Conservation (phyloP, 805 yeast genomes). For the Wickerhamia fluorescens region DNA sequence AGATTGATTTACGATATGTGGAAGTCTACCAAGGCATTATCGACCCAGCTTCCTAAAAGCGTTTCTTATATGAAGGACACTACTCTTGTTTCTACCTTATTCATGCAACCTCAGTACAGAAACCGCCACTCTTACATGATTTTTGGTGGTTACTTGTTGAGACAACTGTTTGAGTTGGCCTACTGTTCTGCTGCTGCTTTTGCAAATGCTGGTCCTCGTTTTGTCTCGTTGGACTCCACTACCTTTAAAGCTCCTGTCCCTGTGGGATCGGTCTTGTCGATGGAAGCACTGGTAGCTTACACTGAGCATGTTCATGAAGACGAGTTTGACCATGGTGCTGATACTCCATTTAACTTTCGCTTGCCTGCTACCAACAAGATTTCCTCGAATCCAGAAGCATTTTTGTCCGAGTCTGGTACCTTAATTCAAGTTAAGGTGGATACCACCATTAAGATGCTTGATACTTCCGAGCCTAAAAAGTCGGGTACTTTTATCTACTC, state of each 20-base stretch:
- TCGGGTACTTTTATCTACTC: slow-evolving; percentile 88
- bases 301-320: slow-evolving; percentile 66
- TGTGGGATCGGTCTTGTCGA: slow-evolving; percentile 81
- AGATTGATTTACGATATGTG: slow-evolving; percentile 72
- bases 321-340: slow-evolving; percentile 9
- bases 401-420: slow-evolving; percentile 74
- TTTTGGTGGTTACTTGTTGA: slow-evolving; percentile 88
- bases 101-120: slow-evolving; percentile 96
- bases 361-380: slow-evolving; percentile 52
- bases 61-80: slow-evolving; percentile 68
- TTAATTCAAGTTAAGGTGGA: slow-evolving; percentile 86
- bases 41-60: slow-evolving; percentile 40
- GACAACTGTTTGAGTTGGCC: slow-evolving; percentile 91
- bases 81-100: slow-evolving; percentile 61
- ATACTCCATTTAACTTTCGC: slow-evolving; percentile 42
- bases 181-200: slow-evolving; percentile 90
- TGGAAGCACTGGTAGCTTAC: slow-evolving; percentile 78
- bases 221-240: slow-evolving; percentile 83
- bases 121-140: slow-evolving; percentile 92
- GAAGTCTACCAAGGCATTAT: slow-evolving; percentile 31
- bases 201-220: slow-evolving; percentile 78
- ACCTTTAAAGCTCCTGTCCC: slow-evolving; percentile 94
- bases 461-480: slow-evolving; percentile 52
- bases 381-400: slow-evolving; percentile 45
- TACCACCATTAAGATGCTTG: slow-evolving; percentile 66